phyloP scores from a whole-genome alignment of 139 green algal species.

The Raphidocelis subcapitata region DNA sequence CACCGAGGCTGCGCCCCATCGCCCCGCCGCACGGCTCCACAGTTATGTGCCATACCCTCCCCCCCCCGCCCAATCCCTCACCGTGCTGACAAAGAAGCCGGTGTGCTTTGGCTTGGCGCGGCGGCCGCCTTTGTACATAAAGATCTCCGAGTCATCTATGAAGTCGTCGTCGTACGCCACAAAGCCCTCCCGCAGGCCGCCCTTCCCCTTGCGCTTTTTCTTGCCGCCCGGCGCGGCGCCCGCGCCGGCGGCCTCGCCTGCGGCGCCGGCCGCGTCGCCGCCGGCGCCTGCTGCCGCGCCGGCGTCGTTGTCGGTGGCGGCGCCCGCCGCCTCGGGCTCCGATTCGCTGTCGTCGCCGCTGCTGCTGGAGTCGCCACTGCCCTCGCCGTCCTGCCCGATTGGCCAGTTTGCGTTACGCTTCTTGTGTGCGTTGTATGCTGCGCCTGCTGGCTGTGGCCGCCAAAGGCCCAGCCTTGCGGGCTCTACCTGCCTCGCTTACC shows the following conservation, averaged over 20 bases:
- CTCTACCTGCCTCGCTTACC: no score
- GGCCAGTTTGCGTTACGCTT: no score
- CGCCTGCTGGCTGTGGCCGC: no score
- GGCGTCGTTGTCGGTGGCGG: not conserved
- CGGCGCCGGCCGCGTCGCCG: not conserved
- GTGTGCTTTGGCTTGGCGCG: slow-evolving; percentile 37
- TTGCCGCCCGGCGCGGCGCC: not conserved
- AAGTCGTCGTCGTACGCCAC: slow-evolving; percentile 35
- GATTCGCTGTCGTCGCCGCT: not conserved
- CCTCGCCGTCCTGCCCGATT: slow-evolving; percentile 5
- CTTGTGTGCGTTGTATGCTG: no score
- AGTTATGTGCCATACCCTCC: not conserved
- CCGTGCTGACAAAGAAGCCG: slow-evolving; percentile 51
- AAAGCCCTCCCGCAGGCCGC: slow-evolving; percentile 5
- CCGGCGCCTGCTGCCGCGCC: not conserved
- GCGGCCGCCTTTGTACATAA: slow-evolving; percentile 23
- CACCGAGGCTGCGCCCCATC: no score
- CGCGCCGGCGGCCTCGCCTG: not conserved
- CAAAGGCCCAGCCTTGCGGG: no score
- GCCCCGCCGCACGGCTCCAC: not conserved
- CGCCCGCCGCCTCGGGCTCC: no score
- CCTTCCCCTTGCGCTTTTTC: not conserved
- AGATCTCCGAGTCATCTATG: slow-evolving; percentile 30
- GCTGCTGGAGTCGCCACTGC: not conserved
- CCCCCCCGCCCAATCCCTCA: not conserved